Base-by-base conservation (phyloP, 345 rosid genomes). In the Angophora floribunda region DNA sequence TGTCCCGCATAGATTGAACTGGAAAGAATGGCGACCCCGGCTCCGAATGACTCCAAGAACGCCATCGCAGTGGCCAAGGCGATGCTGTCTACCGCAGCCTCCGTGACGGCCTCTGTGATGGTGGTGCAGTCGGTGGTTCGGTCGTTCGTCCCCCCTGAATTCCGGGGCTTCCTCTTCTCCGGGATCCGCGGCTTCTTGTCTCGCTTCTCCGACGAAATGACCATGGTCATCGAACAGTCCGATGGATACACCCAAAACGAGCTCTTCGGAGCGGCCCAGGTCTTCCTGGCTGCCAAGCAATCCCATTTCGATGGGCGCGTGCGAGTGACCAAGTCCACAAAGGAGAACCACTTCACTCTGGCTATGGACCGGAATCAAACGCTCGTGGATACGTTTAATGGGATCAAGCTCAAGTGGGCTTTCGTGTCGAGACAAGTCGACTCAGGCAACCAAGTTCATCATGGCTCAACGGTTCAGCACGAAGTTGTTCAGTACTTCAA, bases 31-130 rank as follows among this genome's bases (percentile, higher is more conserved):
- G 51, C 51, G 51, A 12, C 51, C 51, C 51, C 51, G 51, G 51
- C 12, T 50, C 51, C 51, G 51, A 50, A 50, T 12, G 51, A 50
- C 51, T 50, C 12, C 11, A 10, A 50, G 51, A 50, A 50, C 13
- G 3, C 51, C 13, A 12, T 50, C 3, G 93, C 92, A 87, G 89
- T 91, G 30, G 95, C 91, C 57, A 94, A 91, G 89, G 91, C 90
- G 30, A 88, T 93, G 49, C 85, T 94, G 41, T 91, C 97, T 47
- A 89, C 96, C 1, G 95, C 93, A 0, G 94, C 95, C 57, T 95
- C 97, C 2, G 92, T 91, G 45, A 95, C 95, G 7, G 95, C 92
- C 57, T 91, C 96, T 30, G 90, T 92, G 30, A 90, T 95, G 95
- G 87, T 95, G 22, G 91, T 91, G 85, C 94, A 93, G 16, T 92